Evolutionary conservation across 257 asterid genomes (phyloP).

Genomic region (Solanum boliviense): DNA sequence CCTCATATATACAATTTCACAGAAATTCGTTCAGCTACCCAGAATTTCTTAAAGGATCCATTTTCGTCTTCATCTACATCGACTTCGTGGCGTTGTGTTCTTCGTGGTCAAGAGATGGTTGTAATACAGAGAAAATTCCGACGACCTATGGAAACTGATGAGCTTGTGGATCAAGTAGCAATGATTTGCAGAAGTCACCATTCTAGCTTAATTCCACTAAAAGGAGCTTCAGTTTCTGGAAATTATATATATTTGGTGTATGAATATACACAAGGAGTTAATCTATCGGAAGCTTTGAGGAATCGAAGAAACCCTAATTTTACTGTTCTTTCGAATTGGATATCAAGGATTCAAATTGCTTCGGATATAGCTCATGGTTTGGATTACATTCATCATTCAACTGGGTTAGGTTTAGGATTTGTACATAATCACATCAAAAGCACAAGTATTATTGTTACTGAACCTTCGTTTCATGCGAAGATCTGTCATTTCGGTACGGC

Average conservation of each 20-base stretch:
- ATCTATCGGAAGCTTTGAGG: constrained; percentile 49
- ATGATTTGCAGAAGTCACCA: constrained; percentile 67
- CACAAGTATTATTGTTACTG: constrained; percentile 49
- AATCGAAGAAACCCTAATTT: constrained; percentile 51
- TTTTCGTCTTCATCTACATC: constrained; percentile 48
- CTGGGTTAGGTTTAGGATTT: constrained; percentile 64
- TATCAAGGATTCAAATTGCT: constrained; percentile 51
- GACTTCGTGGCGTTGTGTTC: constrained; percentile 57
- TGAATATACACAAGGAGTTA: constrained; percentile 58
- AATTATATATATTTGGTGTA: constrained; percentile 56
- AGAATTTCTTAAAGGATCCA: constrained; percentile 37
- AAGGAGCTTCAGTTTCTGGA: constrained; percentile 67
- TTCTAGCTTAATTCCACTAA: constrained; percentile 62
- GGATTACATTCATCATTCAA: constrained; percentile 77
- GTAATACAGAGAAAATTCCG: constrained; percentile 62
- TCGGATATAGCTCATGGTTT: constrained; percentile 77
- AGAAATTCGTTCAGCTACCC: constrained; percentile 58
- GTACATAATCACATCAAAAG: constrained; percentile 79
- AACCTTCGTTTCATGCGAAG: constrained; percentile 40
- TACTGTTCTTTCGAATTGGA: constrained; percentile 66
- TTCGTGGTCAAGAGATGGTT: constrained; percentile 36
- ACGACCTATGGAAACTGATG: constrained; percentile 40
- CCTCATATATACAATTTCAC: constrained; percentile 45
- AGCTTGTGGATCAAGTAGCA: constrained; percentile 46
- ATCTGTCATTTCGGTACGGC: constrained; percentile 89